Conservation (phyloP, 2,329 filamentous ascomycete species). For the Tolypocladium guangdongense region DNA sequence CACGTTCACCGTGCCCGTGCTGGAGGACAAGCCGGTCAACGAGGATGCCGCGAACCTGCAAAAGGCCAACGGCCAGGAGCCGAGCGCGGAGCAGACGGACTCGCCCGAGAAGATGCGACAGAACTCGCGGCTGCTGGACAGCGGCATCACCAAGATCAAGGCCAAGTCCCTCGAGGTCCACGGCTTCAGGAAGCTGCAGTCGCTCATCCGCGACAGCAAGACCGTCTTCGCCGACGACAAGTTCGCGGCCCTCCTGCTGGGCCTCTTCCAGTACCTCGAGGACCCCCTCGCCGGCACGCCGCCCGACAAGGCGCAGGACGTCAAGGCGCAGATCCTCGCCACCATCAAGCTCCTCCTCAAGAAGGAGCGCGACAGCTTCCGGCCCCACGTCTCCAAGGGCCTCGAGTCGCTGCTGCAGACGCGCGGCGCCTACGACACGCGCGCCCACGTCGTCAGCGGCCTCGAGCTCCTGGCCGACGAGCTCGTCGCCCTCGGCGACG, state of each 20-base stretch:
- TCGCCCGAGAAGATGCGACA: constrained; percentile 42
- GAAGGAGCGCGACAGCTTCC: constrained; percentile 54
- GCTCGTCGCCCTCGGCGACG: constrained; percentile 54
- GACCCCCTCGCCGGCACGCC: constrained; percentile 42
- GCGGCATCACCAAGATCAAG: constrained; percentile 63
- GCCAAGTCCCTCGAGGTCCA: constrained; percentile 66
- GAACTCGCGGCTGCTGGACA: constrained; percentile 54
- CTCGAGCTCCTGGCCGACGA: constrained; percentile 65
- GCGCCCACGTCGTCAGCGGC: constrained; percentile 62
- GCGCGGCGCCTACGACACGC: constrained; percentile 54
- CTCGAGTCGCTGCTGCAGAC: constrained; percentile 57
- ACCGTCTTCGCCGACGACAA: constrained; percentile 54
- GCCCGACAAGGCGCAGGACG: constrained; percentile 56
- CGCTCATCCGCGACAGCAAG: constrained; percentile 56
- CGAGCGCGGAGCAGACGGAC: constrained; percentile 11
- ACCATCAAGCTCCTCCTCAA: constrained; percentile 65
- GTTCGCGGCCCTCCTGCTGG: constrained; percentile 56
- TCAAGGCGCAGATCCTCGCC: constrained; percentile 63
- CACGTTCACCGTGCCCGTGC: constrained; percentile 34
- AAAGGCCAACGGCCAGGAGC: constrained; percentile 12
- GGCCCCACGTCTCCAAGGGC: constrained; percentile 55
- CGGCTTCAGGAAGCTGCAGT: constrained; percentile 69
- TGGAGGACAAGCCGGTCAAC: constrained; percentile 51
- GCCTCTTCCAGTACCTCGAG: constrained; percentile 63
- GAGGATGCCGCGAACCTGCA: constrained; percentile 33